Evolutionary conservation across 306 rosid species (phyloP), one percentile per base, ranked within the genome.

Genomic region (Phaseolus lunatus): DNA sequence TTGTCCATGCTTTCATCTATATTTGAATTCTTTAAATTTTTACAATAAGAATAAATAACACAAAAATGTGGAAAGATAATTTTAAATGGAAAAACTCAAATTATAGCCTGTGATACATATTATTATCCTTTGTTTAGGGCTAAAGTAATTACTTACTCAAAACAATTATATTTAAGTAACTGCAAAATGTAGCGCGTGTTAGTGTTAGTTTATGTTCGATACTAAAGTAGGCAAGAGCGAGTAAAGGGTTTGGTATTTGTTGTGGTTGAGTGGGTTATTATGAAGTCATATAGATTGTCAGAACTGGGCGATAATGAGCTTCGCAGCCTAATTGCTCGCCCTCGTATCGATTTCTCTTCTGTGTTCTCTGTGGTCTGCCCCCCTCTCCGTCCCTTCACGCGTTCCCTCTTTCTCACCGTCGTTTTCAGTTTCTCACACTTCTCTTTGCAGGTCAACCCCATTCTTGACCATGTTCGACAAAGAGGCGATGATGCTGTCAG

Each of bases 271-370:
- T 56, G 4, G 29, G 12, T 67, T 22, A 92, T 67, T 13, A 92
- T 90, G 97, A 92, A 92, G 86, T 87, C 94, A 9, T 90, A 90
- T 78, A 86, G 67, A 77, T 81, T 90, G 43, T 92, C 92, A 33
- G 88, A 89, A 61, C 91, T 92, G 65, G 56, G 86, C 27, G 73
- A 75, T 12, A 67, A 77, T 5, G 91, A 89, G 84, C 78, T 90
- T 78, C 85, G 85, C 56, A 82, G 71, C 78, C 92, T 92, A 31
- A 90, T 85, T 62, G 87, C 91, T 65, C 96, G 97, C 27, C 97
- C 97, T 71, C 90, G 96, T 14, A 84, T 87, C 48, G 97, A 92
- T 84, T 92, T 92, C 84, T 85, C 92, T 64, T 92, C 91, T 5
- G 87, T 87, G 78, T 92, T 92, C 82, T 77, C 87, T 75, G 81